Base-by-base conservation (phyloP, 108 stramenopile species). In the Poteriospumella lacustris region DNA sequence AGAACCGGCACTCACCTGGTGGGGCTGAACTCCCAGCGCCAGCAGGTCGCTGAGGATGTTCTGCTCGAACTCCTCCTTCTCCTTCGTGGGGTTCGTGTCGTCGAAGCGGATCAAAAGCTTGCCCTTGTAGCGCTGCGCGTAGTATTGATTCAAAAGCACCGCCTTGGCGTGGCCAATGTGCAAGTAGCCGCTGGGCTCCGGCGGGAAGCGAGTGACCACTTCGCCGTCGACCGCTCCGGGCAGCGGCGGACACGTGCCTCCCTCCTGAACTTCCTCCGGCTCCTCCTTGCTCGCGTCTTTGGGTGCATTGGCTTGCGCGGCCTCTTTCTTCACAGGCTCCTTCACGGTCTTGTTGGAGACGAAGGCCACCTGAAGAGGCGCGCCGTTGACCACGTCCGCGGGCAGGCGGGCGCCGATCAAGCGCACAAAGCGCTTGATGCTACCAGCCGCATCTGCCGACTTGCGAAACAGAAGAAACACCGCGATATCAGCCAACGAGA, bases 151-250 rank as follows among this genome's bases (percentile, higher is more conserved):
- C 76, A 95, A 87, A 52, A 89, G 86, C 39, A 96, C 87, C 15
- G 96, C 91, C 86, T 99, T 99, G 52, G 94, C 94, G 80, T 99
- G 98, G 2, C 98, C 98, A n/a, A 99, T 84, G 82, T 99, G 98
- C 52, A 99, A 87, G 78, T 95, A 97, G 38, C 98, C 98, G 59
- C 94, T 95, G 38, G 98, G 98, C 86, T 99, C 98, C 0, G 98
- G 98, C 3, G 98, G 98, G 80, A 99, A 99, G 1, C 97, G 89
- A 68, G 95, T 97, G 44, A 82, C 87, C 36, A 94, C 64, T 86
- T 87, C 69, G 31, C 96, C 96, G 2, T 92, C 90, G 56, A 88
- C 85, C 68, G 93, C 96, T 47, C 94, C 94, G 82, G 84, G 68
- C 59, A 89, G 68, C 0, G 84, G 82, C 0, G 88, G 87, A 44